Percentiles rank a stretch among this genome's conserved stretches.
These are phyloP conservation scores for Suhomyces bolitotheri DNA, from an alignment of 1,139 yeast species.

Conservation along the genomic window DNA sequence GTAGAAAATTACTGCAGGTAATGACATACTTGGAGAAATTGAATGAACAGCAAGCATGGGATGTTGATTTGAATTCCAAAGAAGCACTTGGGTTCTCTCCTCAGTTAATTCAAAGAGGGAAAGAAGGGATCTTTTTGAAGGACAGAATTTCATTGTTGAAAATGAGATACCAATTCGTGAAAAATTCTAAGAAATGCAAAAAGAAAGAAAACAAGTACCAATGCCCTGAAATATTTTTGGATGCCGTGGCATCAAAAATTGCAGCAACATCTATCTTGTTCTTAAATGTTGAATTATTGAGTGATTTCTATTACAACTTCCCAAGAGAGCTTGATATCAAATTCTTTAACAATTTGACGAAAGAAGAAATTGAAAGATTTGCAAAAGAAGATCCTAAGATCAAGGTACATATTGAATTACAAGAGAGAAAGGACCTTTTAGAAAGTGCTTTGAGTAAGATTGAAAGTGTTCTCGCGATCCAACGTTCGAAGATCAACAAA, in stretches of 20 bases:
- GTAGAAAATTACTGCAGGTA: slow-evolving; percentile 79
- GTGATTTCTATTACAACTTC: slow-evolving; percentile 94
- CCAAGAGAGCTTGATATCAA: slow-evolving; percentile 88
- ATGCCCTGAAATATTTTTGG: slow-evolving; percentile 93
- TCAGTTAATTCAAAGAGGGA: slow-evolving; percentile 70
- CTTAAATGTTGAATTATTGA: slow-evolving; percentile 86
- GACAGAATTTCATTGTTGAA: slow-evolving; percentile 73
- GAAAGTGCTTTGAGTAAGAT: slow-evolving; percentile 83
- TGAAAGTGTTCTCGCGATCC: slow-evolving; percentile 82
- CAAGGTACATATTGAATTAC: slow-evolving; percentile 86
- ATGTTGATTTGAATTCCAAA: slow-evolving; percentile 44
- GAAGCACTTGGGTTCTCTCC: slow-evolving; percentile 80
- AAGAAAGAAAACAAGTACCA: slow-evolving; percentile 78
- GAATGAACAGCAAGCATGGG: slow-evolving; percentile 44
- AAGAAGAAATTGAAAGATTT: slow-evolving; percentile 80
- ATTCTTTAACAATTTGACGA: slow-evolving; percentile 60
- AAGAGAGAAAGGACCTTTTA: slow-evolving; percentile 85
- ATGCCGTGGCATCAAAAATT: slow-evolving; percentile 87
- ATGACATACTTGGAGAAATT: slow-evolving; percentile 66
- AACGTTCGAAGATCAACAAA: slow-evolving; percentile 31
- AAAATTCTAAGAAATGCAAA: slow-evolving; percentile 70
- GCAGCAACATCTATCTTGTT: slow-evolving; percentile 92
- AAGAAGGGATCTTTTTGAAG: slow-evolving; percentile 77
- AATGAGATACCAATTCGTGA: slow-evolving; percentile 75
- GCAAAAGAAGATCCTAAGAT: slow-evolving; percentile 96